Conservation (phyloP, 2,329 filamentous ascomycete genomes). For the Pyrenochaeta sp. region DNA sequence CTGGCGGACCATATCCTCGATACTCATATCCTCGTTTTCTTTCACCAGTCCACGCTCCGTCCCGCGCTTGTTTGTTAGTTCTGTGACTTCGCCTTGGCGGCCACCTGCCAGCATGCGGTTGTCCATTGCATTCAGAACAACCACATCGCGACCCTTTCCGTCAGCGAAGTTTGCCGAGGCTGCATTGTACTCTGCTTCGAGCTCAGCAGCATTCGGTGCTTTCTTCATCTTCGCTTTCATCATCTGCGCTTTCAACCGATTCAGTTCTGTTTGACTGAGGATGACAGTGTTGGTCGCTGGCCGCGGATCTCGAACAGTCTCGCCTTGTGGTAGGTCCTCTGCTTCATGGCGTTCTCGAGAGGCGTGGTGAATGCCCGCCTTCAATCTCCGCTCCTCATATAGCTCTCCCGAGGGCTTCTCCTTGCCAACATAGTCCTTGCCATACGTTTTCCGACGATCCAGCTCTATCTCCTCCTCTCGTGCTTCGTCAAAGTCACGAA, state of each 20-base stretch:
- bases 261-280: slow-evolving; percentile 81
- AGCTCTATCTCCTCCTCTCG: slow-evolving; percentile 92
- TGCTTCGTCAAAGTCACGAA: slow-evolving; percentile 89
- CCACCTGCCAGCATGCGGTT: slow-evolving; percentile 87
- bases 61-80: slow-evolving; percentile 81
- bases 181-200: slow-evolving; percentile 85
- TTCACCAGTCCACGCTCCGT: slow-evolving; percentile 84
- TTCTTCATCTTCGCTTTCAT: slow-evolving; percentile 93
- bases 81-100: slow-evolving; percentile 76
- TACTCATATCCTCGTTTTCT: slow-evolving; percentile 93
- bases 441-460: slow-evolving; percentile 83
- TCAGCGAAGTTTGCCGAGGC: slow-evolving; percentile 71
- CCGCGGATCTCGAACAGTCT: slow-evolving; percentile 64
- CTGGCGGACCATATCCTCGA: slow-evolving; percentile 97
- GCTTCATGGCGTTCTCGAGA: slow-evolving; percentile 32
- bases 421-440: slow-evolving; percentile 82
- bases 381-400: slow-evolving; percentile 76
- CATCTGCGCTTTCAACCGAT: slow-evolving; percentile 89
- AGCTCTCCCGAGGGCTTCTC: slow-evolving; percentile 89
- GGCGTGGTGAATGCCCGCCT: slow-evolving; percentile 60
- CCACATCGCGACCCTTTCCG: slow-evolving; percentile 69
- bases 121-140: slow-evolving; percentile 87
- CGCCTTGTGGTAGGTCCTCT: slow-evolving; percentile 60
- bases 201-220: slow-evolving; percentile 74
- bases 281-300: slow-evolving; percentile 58